These are phyloP conservation scores for Meira nashicola DNA, from an alignment of 1,284 basidiomycete genomes.

Conservation along the genomic window DNA sequence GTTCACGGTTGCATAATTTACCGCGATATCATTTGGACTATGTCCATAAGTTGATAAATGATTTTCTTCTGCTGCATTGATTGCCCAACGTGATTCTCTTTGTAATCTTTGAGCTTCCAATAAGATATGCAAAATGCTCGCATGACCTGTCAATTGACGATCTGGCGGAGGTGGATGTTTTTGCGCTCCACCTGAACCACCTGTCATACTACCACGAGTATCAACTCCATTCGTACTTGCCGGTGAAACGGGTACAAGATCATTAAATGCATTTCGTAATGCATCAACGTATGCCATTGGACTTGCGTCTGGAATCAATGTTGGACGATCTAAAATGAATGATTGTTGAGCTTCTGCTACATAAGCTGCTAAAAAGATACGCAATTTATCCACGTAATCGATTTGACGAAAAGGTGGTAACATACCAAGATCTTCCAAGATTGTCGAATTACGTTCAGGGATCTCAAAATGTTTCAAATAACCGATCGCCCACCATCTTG, in stretches of 20 bases:
- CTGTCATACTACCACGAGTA: slow-evolving; percentile 13
- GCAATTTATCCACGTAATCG: slow-evolving; percentile 32
- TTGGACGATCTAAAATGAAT: slow-evolving; percentile 33
- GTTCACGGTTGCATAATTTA: neutral
- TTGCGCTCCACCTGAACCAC: slow-evolving; percentile 11
- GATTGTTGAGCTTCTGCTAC: slow-evolving; percentile 39
- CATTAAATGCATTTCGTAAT: neutral
- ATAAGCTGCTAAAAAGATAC: slow-evolving; percentile 46
- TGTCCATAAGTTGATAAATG: neutral
- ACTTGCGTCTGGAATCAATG: slow-evolving; percentile 24
- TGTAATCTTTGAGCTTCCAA: slow-evolving; percentile 26
- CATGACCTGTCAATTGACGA: slow-evolving; percentile 37
- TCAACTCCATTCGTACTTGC: neutral
- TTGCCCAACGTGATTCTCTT: slow-evolving; percentile 20
- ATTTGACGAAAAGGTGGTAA: slow-evolving; percentile 43
- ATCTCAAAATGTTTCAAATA: slow-evolving; percentile 43
- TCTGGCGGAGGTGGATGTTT: slow-evolving; percentile 21
- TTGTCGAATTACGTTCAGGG: slow-evolving; percentile 25
- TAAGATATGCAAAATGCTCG: slow-evolving; percentile 37
- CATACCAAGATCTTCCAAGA: slow-evolving; percentile 39
- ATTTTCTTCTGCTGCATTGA: neutral
- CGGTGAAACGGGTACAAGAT: neutral
- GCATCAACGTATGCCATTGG: slow-evolving; percentile 33
- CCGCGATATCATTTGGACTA: neutral
- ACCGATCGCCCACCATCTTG: slow-evolving; percentile 35